These are phyloP conservation scores for Colletotrichum falcatum DNA, from an alignment of 2,329 filamentous ascomycete genomes.

Conservation along the genomic window DNA sequence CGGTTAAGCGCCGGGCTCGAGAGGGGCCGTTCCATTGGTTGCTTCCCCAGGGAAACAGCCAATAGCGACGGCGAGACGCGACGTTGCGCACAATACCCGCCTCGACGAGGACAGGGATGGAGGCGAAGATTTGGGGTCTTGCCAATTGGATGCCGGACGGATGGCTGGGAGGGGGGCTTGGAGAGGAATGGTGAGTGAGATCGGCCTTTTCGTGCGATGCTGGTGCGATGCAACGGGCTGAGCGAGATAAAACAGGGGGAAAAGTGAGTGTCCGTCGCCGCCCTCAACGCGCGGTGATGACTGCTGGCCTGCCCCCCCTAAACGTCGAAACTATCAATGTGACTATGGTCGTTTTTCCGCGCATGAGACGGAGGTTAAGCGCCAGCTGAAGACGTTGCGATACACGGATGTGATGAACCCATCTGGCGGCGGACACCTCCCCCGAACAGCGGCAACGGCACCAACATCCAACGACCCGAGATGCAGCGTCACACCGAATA, in stretches of 20 bases:
- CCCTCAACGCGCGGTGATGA: background rate
- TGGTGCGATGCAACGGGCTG: conserved; percentile 33
- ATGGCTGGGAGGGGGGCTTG: conserved; percentile 13
- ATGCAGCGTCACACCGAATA: background rate
- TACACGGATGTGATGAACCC: conserved; percentile 25
- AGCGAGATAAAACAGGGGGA: background rate
- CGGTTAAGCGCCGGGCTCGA: conserved; percentile 39
- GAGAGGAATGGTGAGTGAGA: conserved; percentile 13
- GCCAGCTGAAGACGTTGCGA: conserved; percentile 23
- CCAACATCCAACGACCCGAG: conserved; percentile 15
- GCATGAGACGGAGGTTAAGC: conserved; percentile 3
- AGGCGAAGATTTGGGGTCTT: conserved; percentile 1
- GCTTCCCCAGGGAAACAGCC: conserved; percentile 15
- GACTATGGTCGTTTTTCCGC: conserved; percentile 14
- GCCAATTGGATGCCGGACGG: conserved; percentile 1
- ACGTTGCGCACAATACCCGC: conserved; percentile 40
- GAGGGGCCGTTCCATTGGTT: conserved; percentile 38
- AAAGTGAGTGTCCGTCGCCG: background rate
- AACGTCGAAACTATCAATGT: conserved; percentile 1
- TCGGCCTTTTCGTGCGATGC: conserved; percentile 34
- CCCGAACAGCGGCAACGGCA: conserved; percentile 10
- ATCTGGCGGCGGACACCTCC: background rate
- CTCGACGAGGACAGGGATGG: conserved; percentile 19
- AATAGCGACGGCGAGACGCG: conserved; percentile 30
- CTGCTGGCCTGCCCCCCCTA: background rate